Evolutionary conservation across 1,284 basidiomycete species (phyloP).

Genomic region (Tylopilus sp.): DNA sequence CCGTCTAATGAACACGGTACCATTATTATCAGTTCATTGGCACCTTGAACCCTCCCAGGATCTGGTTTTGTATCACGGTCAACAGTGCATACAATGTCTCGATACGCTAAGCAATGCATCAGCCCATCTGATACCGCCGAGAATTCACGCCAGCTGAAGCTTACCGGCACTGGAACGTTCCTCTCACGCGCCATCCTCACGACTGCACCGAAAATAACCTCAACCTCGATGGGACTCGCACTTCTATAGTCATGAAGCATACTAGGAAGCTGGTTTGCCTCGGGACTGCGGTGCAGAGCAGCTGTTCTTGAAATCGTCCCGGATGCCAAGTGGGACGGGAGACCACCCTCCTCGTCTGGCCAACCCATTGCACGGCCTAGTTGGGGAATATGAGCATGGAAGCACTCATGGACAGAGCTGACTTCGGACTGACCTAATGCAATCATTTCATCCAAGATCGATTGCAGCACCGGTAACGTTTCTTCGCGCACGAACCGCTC

Average conservation of each 20-base stretch:
- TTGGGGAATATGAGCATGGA: constrained; percentile 4
- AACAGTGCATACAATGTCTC: constrained; percentile 52
- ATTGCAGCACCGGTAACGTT: constrained; percentile 48
- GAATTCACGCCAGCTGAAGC: constrained; percentile 13
- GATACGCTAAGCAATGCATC: constrained; percentile 39
- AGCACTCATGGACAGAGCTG: not conserved
- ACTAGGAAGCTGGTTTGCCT: constrained; percentile 52
- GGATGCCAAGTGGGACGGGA: constrained; percentile 45
- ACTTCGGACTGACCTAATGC: constrained; percentile 37
- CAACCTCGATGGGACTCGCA: constrained; percentile 61
- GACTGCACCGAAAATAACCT: constrained; percentile 62
- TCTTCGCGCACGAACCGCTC: constrained; percentile 45
- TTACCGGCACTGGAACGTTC: constrained; percentile 52
- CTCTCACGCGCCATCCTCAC: constrained; percentile 50
- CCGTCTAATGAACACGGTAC: not conserved
- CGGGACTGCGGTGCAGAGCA: constrained; percentile 40
- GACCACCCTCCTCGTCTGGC: constrained; percentile 41
- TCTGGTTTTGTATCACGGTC: constrained; percentile 53
- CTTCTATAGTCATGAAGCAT: constrained; percentile 61
- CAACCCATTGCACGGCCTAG: constrained; percentile 52
- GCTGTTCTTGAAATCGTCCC: constrained; percentile 43
- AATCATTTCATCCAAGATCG: constrained; percentile 49
- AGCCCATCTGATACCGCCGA: not conserved
- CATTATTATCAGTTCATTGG: not conserved
- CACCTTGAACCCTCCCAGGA: constrained; percentile 33